These are phyloP conservation scores for Xylariaceae sp. DNA, from an alignment of 2,329 filamentous ascomycete species.

Conservation along the genomic window DNA sequence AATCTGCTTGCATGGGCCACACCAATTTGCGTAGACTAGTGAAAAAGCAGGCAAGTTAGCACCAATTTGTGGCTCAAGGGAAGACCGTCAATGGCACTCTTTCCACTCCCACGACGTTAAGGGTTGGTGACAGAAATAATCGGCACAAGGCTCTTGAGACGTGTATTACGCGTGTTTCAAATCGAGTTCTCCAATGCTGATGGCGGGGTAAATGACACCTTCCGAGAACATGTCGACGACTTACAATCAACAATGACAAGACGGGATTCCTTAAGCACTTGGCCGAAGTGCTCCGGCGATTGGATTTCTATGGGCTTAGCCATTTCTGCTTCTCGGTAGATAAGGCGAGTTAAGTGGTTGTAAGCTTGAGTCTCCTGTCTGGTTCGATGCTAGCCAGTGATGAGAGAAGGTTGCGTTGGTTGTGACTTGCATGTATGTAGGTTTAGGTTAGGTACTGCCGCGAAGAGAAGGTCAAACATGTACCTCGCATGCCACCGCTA, in stretches of 20 bases:
- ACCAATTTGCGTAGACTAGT: slow-evolving; percentile 86
- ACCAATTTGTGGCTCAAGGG: not conserved
- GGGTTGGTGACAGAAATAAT: slow-evolving; percentile 1
- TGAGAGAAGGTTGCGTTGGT: too few relatives aligned
- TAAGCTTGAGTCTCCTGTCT: too few relatives aligned
- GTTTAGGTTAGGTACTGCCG: too few relatives aligned
- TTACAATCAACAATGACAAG: slow-evolving; percentile 87
- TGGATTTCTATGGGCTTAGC: slow-evolving; percentile 45
- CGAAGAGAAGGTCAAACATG: too few relatives aligned
- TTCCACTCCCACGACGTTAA: too few relatives aligned
- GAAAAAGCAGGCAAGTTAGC: slow-evolving; percentile 18
- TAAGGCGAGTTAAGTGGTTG: not conserved
- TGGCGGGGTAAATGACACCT: slow-evolving; percentile 23
- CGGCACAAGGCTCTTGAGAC: not conserved
- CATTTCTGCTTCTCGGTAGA: slow-evolving; percentile 25
- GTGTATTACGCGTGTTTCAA: slow-evolving; percentile 15
- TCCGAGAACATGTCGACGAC: slow-evolving; percentile 32
- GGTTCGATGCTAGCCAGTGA: too few relatives aligned
- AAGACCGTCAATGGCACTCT: not conserved
- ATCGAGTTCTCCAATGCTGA: slow-evolving; percentile 18
- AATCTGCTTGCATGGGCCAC: slow-evolving; percentile 76
- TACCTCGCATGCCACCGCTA: too few relatives aligned
- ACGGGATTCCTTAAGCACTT: slow-evolving; percentile 63
- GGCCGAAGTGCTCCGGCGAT: slow-evolving; percentile 58
- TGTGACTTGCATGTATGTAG: too few relatives aligned